A percentile compares a stretch with the other conserved stretches of the same genome.
Conservation (phyloP, 179 eudicot genomes). For the Pouteria campechiana region DNA sequence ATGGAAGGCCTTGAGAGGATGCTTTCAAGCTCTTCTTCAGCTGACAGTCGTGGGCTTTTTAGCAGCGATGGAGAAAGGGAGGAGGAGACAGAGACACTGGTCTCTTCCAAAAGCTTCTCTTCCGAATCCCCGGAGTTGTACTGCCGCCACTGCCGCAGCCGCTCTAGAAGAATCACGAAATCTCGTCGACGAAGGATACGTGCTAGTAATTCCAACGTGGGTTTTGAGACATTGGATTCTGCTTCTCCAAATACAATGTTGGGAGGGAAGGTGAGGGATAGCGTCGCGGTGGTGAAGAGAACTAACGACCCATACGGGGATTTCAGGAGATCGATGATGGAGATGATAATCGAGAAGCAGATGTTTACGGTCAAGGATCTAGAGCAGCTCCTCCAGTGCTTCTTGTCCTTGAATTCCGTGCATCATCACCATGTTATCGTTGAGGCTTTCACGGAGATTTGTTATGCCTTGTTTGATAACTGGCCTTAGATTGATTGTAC, state of each 20-base stretch:
- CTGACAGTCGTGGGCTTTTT: constrained; percentile 34
- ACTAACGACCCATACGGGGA: constrained; percentile 70
- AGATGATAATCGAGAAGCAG: constrained; percentile 80
- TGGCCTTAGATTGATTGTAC: no score
- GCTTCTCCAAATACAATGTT: constrained; percentile 49
- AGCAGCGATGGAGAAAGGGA: constrained; percentile 24
- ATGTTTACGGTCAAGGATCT: constrained; percentile 53
- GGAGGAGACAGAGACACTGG: constrained; percentile 27
- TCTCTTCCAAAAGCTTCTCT: constrained; percentile 32
- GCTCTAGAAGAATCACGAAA: not conserved
- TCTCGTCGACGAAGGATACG: constrained; percentile 4
- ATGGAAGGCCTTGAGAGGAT: not conserved
- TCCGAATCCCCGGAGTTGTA: constrained; percentile 21
- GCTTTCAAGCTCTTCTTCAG: constrained; percentile 40
- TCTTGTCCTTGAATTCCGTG: constrained; percentile 45
- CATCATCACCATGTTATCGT: constrained; percentile 51
- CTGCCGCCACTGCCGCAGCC: constrained; percentile 3
- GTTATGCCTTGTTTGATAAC: constrained; percentile 57
- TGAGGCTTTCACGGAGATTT: constrained; percentile 62
- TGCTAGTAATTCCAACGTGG: constrained; percentile 24
- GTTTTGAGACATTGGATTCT: constrained; percentile 56
- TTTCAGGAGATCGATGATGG: constrained; percentile 73
- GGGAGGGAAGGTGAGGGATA: constrained; percentile 77
- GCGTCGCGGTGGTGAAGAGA: constrained; percentile 67
- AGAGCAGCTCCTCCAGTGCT: constrained; percentile 62